Evolutionary conservation across 106 monocot species (phyloP).

Genomic region (Hemerocallis citrina): DNA sequence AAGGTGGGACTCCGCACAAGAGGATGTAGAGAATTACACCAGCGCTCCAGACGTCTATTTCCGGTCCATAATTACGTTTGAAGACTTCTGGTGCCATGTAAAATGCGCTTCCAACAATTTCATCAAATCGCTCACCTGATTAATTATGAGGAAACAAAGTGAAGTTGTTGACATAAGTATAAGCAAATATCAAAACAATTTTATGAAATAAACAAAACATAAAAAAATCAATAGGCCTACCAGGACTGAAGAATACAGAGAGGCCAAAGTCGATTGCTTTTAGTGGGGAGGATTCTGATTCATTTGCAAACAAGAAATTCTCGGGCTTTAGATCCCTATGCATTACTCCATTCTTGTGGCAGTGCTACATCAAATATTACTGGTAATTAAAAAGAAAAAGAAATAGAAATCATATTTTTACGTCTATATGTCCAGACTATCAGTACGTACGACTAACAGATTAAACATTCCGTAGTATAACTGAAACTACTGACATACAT

Average conservation of each 20-base stretch:
- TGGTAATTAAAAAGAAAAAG: not conserved
- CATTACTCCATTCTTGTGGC: conserved; percentile 48
- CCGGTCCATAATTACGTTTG: conserved; percentile 50
- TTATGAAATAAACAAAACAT: not conserved
- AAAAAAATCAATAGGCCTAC: conserved; percentile 10
- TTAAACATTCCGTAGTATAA: too few relatives aligned
- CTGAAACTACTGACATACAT: too few relatives aligned
- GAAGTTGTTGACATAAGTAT: too few relatives aligned
- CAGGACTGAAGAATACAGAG: conserved; percentile 51
- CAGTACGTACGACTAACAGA: too few relatives aligned
- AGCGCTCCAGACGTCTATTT: conserved; percentile 59
- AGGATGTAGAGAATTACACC: conserved; percentile 64
- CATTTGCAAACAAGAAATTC: conserved; percentile 53
- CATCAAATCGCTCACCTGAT: conserved; percentile 39
- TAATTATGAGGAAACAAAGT: not conserved
- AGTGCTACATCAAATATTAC: conserved; percentile 15
- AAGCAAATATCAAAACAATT: not conserved
- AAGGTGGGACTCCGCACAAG: conserved; percentile 58
- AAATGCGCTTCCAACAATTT: conserved; percentile 57
- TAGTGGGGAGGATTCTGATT: conserved; percentile 33
- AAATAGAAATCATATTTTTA: not conserved
- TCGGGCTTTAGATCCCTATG: conserved; percentile 67
- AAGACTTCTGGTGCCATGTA: conserved; percentile 70
- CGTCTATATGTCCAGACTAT: too few relatives aligned
- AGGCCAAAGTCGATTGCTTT: conserved; percentile 66